Conservation (phyloP, 2,329 filamentous ascomycete species). For the Fonsecaea multimorphosa region DNA sequence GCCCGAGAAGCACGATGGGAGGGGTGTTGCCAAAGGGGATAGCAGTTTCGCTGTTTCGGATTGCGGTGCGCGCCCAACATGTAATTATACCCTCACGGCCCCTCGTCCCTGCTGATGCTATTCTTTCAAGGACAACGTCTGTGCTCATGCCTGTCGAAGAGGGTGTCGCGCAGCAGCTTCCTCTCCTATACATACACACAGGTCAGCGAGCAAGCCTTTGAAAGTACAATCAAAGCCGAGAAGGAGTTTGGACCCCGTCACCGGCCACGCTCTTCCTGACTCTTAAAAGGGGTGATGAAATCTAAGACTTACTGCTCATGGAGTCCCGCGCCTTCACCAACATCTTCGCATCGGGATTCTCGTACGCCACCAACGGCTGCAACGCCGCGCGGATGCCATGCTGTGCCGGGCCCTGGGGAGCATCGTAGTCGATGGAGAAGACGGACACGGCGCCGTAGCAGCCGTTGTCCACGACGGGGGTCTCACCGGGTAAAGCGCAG, state of each 20-base stretch:
- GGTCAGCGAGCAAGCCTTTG: not conserved
- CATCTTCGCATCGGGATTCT: constrained; percentile 24
- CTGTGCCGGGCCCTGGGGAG: constrained; percentile 44
- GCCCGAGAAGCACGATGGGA: too few relatives aligned
- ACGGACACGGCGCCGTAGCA: constrained; percentile 52
- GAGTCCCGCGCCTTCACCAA: constrained; percentile 26
- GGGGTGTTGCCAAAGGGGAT: too few relatives aligned
- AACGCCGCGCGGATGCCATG: constrained; percentile 21
- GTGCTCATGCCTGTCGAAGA: constrained; percentile 25
- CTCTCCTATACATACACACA: constrained; percentile 13
- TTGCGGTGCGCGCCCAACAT: not conserved
- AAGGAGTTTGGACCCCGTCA: too few relatives aligned
- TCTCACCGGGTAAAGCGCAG: constrained; percentile 59
- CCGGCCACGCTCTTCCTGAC: too few relatives aligned
- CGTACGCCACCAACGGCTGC: constrained; percentile 26
- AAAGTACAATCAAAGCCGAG: not conserved
- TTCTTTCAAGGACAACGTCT: not conserved
- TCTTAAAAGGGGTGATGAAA: too few relatives aligned
- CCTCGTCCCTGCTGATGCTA: not conserved
- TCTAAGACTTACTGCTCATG: constrained; percentile 28
- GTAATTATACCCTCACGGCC: not conserved
- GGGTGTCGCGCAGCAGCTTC: constrained; percentile 22
- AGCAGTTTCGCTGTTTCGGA: not conserved
- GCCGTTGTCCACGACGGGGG: constrained; percentile 53
- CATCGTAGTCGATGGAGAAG: constrained; percentile 60